Base-by-base conservation (phyloP, 768 basidiomycete species). In the Tricholoma saponaceum region DNA sequence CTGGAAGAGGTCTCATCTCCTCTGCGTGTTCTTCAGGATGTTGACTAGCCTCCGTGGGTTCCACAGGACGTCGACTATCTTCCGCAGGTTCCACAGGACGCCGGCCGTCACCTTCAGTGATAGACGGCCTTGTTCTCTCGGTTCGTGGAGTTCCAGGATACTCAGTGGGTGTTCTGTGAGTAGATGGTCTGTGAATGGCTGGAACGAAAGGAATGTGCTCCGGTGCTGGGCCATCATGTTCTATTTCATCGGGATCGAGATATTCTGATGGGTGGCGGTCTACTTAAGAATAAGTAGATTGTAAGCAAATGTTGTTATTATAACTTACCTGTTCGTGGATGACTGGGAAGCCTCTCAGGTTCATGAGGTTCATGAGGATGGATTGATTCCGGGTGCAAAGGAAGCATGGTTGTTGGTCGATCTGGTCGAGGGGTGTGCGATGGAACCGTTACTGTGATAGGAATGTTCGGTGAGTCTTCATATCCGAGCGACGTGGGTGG, bases 391-490 rank as follows among this genome's bases (percentile, higher is more conserved):
- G 32, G 53, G 4, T 58, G 61, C 23, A 60, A 43, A 9, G 57
- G 59, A 46, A 51, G 63, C 28, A 51, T 51, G 20, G 54, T 62
- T 13, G 63, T 62, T 33, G 62, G 41, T 8, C 63, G 63, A 16
- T 58, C 50, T 28, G 28, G 52, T 35, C 28, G 56, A 23, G 63
- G 55, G 12, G 47, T 26, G 25, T 59, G 49, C 4, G 65, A 61
- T 33, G 64, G 51, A 53, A 64, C 51, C 16, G 61, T 41, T 18
- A 69, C 54, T 25, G 55, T 54, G 13, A 67, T 63, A 13, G 56
- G 62, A 22, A 58, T 20, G 44, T 16, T 37, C 26, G 7, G 2
- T 10, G 47, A n/a, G 5, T 50, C 47, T 23, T 30, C 47, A 5
- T 23, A 50, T 30, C 14, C 12, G 26, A 26, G 47, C 16, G 47